Base-by-base conservation (phyloP, 2,329 filamentous ascomycete genomes). In the Fonsecaea multimorphosa region DNA sequence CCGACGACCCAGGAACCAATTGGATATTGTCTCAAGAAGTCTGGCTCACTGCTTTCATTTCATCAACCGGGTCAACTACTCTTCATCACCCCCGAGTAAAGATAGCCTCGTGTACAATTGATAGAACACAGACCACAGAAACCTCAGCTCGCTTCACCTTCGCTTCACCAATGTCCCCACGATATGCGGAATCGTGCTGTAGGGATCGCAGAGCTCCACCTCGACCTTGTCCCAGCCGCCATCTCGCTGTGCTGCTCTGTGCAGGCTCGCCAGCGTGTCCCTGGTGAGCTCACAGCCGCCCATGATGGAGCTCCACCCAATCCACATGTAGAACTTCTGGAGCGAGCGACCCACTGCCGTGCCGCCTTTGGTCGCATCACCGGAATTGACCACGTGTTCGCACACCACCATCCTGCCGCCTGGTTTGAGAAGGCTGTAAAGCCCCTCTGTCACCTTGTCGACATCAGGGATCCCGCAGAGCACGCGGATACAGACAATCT, bases 331-430 rank as follows among this genome's bases (percentile, higher is more conserved):
- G 9, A 82, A 68, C 8, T 75, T 67, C 74, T 87, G 85, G 69
- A 81, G 69, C 7, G 78, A 12, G 19, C 81, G 73, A n/a, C 78
- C 82, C 7, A 80, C 7, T 3, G 22, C 44, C 7, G 81, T 16
- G 27, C 77, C 80, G 5, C 82, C 83, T 71, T 78, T 79, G 52
- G 76, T 74, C n/a, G 74, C 78, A 58, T 74, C 72, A 79, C 82
- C 84, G 2, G 81, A 79, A 70, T 84, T 85, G 24, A 77, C 79
- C 8, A 85, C 81, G 75, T 87, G 85, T 73, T 87, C 85, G 60
- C 79, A 82, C 38, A 86, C 76, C 11, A 87, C 74, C 74, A 87
- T 73, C 62, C 82, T 75, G 0, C 85, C 85, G 2, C 85, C 84
- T 0, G 85, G 84, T 66, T 82, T 83, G 51, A 87, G 72, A 65